Base-by-base conservation (phyloP, 2,329 filamentous ascomycete genomes). In the Colletotrichum horii region DNA sequence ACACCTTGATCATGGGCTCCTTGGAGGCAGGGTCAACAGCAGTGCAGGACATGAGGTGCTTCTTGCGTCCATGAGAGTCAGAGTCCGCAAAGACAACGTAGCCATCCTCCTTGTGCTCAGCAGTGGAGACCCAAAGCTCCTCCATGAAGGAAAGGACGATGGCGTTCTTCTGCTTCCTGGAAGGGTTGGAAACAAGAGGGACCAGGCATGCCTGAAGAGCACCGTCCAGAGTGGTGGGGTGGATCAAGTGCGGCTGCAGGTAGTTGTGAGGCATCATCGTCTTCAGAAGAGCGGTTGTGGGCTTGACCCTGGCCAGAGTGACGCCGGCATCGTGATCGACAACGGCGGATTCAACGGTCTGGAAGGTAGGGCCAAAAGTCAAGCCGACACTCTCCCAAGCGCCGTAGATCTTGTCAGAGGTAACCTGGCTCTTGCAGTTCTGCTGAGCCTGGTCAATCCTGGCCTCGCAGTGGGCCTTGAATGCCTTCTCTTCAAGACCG, bases 331-430 rank as follows among this genome's bases (percentile, higher is more conserved):
- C 58, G 30, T 70, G 71, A 19, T 77, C 71, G 32, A 75, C 67
- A 34, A 66, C 67, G 28, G 68, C 71, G 30, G 75, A 73, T 72
- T 75, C 75, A 52, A 68, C 61, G 19, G 72, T 58, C 61, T 71
- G 71, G 58, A 79, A 79, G 4, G 71, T 71, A 19, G 72, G 71
- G 1, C 75, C 77, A 55, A 78, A 79, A 14, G 76, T 48, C 66
- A 78, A 70, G 12, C 78, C 78, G 7, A 77, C 73, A 12, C 26
- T 72, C n/a, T 78, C 64, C 4, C 78, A 55, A 19, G 75, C 65
- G 14, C 71, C 70, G 62, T 79, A 79, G 26, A 79, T 70, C 36
- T 43, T 34, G 16, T 66, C 60, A 15, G 58, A 56, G 3, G 60
- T 30, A 4, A 52, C 38, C 8, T 4, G 22, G 5, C 6, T 48